A percentile compares a stretch with the other conserved stretches of the same genome.
Conservation (phyloP, 108 stramenopile genomes). For the Poteriospumella lacustris region DNA sequence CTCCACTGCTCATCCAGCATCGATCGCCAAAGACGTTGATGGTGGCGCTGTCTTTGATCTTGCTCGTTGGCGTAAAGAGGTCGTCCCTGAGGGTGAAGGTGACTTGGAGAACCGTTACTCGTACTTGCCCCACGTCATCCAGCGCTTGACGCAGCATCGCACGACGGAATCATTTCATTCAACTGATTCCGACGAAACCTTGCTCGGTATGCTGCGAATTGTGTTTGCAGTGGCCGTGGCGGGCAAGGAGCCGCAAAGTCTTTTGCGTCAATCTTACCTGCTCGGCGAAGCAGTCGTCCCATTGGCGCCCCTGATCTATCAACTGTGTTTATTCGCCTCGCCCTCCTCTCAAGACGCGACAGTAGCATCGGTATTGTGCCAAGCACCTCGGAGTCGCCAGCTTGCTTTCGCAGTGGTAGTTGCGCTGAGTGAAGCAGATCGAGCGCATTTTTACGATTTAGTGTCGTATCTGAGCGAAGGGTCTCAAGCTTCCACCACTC, state of each 20-base stretch:
- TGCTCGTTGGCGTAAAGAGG: no score
- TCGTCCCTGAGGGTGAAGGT: no score
- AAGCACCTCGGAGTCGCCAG: slow-evolving; percentile 4
- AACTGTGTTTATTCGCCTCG: slow-evolving; percentile 3
- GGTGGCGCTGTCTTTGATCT: no score
- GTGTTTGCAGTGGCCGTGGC: background rate
- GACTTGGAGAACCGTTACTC: no score
- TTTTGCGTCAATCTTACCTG: no score
- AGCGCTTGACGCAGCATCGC: background rate
- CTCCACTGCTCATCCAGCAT: no score
- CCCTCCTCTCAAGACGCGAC: background rate
- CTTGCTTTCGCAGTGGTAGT: background rate
- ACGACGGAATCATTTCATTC: slow-evolving; percentile 23
- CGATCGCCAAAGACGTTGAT: no score
- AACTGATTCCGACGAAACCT: background rate
- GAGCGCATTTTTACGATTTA: background rate
- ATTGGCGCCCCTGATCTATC: background rate
- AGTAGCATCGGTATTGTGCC: background rate
- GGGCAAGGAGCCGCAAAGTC: background rate
- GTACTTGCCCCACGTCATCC: no score
- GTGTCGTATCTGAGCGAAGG: background rate
- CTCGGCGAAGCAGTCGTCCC: no score
- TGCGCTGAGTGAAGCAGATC: background rate
- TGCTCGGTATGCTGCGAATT: slow-evolving; percentile 12
- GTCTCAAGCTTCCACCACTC: background rate